Conservation (phyloP, 2,329 filamentous ascomycete species). For the Leptodontidium sp. region DNA sequence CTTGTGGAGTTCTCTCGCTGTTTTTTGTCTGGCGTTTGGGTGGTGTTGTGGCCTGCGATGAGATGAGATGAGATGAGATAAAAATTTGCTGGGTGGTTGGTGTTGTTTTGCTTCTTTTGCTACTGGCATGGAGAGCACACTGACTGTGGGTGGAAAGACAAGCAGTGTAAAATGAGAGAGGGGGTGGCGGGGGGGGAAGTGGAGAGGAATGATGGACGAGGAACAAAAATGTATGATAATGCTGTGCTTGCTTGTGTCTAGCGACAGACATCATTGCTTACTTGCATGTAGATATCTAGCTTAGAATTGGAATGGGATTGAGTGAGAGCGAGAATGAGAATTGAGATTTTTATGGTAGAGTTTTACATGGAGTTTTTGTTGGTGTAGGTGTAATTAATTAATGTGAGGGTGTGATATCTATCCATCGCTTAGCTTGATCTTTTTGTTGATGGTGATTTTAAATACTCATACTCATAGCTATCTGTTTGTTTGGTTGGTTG, state of each 20-base stretch:
- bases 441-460: background rate
- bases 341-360: too few species aligned
- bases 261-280: background rate
- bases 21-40: background rate
- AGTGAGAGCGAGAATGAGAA: background rate
- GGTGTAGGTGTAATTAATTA: too few species aligned
- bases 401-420: too few species aligned
- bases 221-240: background rate
- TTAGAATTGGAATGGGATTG: background rate
- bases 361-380: too few species aligned
- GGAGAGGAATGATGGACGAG: background rate
- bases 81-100: too few species aligned
- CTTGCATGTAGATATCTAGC: constrained; percentile 3
- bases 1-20: background rate
- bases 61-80: background rate
- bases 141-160: too few species aligned
- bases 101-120: too few species aligned
- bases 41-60: background rate
- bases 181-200: too few species aligned
- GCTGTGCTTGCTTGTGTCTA: background rate
- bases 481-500: background rate
- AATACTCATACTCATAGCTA: too few species aligned
- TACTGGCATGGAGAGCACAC: too few species aligned
- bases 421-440: background rate
- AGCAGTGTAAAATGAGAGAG: background rate